phyloP scores from a whole-genome alignment of 495 filamentous ascomycete genomes.

The Articulospora tetracladia region DNA sequence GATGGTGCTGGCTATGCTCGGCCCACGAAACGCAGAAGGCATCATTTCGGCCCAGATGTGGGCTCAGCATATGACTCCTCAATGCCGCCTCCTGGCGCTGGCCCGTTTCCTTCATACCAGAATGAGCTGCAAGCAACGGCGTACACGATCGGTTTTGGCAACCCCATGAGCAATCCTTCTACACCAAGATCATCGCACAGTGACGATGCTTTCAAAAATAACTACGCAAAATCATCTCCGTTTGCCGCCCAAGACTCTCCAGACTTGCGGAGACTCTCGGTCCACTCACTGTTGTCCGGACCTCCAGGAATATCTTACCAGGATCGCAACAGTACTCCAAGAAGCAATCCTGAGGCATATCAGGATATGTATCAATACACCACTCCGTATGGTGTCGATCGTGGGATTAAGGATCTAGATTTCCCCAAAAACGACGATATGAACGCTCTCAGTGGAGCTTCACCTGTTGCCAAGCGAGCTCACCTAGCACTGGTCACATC shows the following conservation, averaged over 20 bases:
- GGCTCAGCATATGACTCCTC: constrained; percentile 4
- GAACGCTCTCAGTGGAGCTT: constrained; percentile 41
- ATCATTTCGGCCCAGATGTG: constrained; percentile 6
- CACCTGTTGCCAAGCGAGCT: constrained; percentile 33
- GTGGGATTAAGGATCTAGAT: constrained; percentile 65
- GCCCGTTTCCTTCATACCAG: not conserved
- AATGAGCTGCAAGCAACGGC: not conserved
- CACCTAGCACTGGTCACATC: constrained; percentile 23
- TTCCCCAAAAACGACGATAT: constrained; percentile 64
- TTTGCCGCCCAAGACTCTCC: constrained; percentile 23
- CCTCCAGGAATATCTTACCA: constrained; percentile 21
- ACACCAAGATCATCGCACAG: constrained; percentile 27
- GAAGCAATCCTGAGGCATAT: constrained; percentile 19
- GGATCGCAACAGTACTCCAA: not conserved
- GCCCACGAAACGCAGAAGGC: constrained; percentile 14
- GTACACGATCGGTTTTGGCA: not conserved
- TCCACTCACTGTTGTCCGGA: constrained; percentile 37
- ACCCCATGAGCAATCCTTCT: constrained; percentile 20
- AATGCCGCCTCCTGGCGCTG: constrained; percentile 20
- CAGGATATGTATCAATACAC: constrained; percentile 28
- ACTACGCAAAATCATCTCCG: constrained; percentile 15
- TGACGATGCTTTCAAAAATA: constrained; percentile 15
- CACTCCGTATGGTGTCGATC: constrained; percentile 62
- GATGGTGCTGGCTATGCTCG: not conserved
- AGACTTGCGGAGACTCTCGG: constrained; percentile 35